Evolutionary conservation across 2,329 filamentous ascomycete species (phyloP).

Genomic region (Xylaria sp.): DNA sequence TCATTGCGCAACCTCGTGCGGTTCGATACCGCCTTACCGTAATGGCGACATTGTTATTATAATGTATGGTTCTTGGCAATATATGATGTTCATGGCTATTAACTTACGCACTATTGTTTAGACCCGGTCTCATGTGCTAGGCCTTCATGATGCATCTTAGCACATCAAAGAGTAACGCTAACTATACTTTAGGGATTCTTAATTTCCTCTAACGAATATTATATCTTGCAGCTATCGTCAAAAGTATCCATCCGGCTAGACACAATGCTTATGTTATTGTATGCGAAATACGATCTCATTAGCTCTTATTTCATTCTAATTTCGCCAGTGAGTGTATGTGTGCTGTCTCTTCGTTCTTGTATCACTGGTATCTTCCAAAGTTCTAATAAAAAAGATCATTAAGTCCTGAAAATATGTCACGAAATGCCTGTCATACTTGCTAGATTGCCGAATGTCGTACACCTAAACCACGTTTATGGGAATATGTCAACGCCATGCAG

Average conservation of each 20-base stretch:
- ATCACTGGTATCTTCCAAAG: neutral
- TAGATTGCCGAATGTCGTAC: neutral
- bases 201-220: neutral
- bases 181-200: neutral
- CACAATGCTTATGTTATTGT: constrained; percentile 1
- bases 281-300: neutral
- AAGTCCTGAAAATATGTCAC: neutral
- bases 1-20: neutral
- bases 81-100: neutral
- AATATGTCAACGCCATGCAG: constrained; percentile 20
- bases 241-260: neutral
- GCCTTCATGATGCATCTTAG: neutral
- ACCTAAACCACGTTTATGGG: neutral
- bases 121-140: neutral
- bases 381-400: neutral
- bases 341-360: neutral
- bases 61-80: neutral
- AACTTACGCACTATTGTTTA: neutral
- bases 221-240: neutral
- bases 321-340: too few relatives aligned
- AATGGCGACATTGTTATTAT: constrained; percentile 1
- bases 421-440: neutral
- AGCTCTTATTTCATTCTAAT: neutral
- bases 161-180: neutral
- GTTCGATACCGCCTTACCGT: neutral